These are phyloP conservation scores for Backusella sp. DNA, from an alignment of 192 early-diverging fungal genomes.

Conservation along the genomic window DNA sequence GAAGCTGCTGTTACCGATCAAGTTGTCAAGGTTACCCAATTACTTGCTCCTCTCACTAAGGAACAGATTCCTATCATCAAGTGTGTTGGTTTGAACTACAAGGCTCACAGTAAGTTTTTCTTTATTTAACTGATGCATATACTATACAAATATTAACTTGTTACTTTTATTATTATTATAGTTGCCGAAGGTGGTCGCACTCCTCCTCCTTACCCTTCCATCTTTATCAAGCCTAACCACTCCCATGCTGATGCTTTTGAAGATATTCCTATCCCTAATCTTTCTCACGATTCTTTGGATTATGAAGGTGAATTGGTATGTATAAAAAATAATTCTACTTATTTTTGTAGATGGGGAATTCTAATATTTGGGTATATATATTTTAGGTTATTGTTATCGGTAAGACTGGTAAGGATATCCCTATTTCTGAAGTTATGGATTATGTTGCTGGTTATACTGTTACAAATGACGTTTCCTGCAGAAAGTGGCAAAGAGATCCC, in stretches of 20 bases:
- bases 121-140: neutral
- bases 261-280: conserved; percentile 44
- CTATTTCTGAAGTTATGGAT: conserved; percentile 54
- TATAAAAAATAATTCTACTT: neutral
- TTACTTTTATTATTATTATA: neutral
- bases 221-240: conserved; percentile 55
- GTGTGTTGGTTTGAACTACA: conserved; percentile 64
- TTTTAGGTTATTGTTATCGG: conserved; percentile 78
- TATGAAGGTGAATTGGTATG: conserved; percentile 69
- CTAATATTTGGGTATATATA: neutral
- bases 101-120: conserved; percentile 35
- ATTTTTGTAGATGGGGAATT: neutral
- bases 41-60: conserved; percentile 11
- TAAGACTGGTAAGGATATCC: conserved; percentile 73
- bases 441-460: conserved; percentile 70
- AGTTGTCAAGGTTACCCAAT: conserved; percentile 34
- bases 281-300: conserved; percentile 37
- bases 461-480: conserved; percentile 54
- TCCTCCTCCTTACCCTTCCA: conserved; percentile 47
- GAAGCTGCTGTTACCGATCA: conserved; percentile 39
- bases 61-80: conserved; percentile 34
- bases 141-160: neutral
- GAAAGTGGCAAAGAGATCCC: conserved; percentile 46
- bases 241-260: conserved; percentile 45
- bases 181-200: conserved; percentile 47